phyloP scores from a whole-genome alignment of 495 filamentous ascomycete species.

The Symbiotaphrina buchneri region DNA sequence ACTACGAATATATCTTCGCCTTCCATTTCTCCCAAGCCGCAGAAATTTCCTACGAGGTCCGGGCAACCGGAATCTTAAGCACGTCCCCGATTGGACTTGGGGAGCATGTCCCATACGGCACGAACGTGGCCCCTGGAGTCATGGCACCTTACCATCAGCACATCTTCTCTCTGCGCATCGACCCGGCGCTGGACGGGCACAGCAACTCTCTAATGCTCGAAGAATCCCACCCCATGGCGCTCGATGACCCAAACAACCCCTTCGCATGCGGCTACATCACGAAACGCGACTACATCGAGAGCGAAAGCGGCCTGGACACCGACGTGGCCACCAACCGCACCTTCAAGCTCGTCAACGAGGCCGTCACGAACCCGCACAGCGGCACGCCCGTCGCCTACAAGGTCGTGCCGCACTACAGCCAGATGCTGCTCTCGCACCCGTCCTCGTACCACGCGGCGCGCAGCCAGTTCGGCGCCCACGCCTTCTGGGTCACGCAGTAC shows the following conservation, averaged over 20 bases:
- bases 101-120: conserved; percentile 49
- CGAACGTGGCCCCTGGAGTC: conserved; percentile 68
- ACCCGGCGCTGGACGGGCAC: conserved; percentile 61
- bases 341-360: conserved; percentile 62
- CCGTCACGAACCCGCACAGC: conserved; percentile 45
- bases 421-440: conserved; percentile 53
- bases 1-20: conserved; percentile 53
- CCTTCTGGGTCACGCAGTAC: conserved; percentile 64
- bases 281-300: conserved; percentile 31
- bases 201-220: conserved; percentile 48
- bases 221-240: conserved; percentile 49
- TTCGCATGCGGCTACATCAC: conserved; percentile 56
- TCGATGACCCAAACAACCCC: conserved; percentile 45
- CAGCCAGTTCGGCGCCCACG: conserved; percentile 64
- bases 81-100: conserved; percentile 61
- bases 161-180: conserved; percentile 72
- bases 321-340: conserved; percentile 38
- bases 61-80: conserved; percentile 66
- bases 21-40: conserved; percentile 76
- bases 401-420: conserved; percentile 47
- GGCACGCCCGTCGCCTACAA: conserved; percentile 62
- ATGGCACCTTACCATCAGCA: conserved; percentile 65
- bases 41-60: conserved; percentile 55
- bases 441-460: conserved; percentile 46
- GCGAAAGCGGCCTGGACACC: conserved; percentile 39